Evolutionary conservation across 345 rosid species (phyloP).

Genomic region (Rhodamnia rubescens): DNA sequence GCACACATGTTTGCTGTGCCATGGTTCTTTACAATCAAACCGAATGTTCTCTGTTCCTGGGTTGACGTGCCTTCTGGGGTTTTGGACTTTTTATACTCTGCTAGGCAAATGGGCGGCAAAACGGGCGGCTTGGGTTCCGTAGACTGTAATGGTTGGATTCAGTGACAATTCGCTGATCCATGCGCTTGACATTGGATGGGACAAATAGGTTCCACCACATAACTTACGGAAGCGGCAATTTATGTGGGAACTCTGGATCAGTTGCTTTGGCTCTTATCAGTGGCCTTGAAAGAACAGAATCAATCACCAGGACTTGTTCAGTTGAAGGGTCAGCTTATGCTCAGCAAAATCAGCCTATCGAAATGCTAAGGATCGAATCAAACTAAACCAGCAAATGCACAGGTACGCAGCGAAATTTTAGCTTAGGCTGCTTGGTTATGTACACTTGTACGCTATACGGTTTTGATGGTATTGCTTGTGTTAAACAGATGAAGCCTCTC

Average conservation of each 20-base stretch:
- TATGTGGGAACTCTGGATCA: not conserved
- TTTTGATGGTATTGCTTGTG: not conserved
- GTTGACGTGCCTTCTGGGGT: not conserved
- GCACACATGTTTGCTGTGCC: not conserved
- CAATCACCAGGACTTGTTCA: not conserved
- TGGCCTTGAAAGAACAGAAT: too few species aligned
- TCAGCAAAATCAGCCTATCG: not conserved
- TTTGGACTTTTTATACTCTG: not conserved
- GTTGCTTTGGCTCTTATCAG: too few species aligned
- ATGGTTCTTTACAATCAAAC: not conserved
- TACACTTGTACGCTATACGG: not conserved
- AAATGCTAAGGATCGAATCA: not conserved
- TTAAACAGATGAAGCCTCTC: too few species aligned
- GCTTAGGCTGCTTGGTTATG: not conserved
- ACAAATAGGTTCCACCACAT: not conserved
- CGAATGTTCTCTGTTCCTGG: not conserved
- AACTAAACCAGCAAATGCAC: not conserved
- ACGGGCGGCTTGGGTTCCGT: not conserved
- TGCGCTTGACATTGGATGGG: not conserved
- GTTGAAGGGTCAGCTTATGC: not conserved
- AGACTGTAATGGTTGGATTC: not conserved
- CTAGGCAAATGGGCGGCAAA: not conserved
- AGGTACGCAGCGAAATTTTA: not conserved
- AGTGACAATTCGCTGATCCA: not conserved
- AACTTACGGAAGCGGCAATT: not conserved